Percentiles rank a stretch among this genome's conserved stretches.
These are phyloP conservation scores for Diplodia seriata DNA, from an alignment of 2,329 filamentous ascomycete species.

Conservation along the genomic window DNA sequence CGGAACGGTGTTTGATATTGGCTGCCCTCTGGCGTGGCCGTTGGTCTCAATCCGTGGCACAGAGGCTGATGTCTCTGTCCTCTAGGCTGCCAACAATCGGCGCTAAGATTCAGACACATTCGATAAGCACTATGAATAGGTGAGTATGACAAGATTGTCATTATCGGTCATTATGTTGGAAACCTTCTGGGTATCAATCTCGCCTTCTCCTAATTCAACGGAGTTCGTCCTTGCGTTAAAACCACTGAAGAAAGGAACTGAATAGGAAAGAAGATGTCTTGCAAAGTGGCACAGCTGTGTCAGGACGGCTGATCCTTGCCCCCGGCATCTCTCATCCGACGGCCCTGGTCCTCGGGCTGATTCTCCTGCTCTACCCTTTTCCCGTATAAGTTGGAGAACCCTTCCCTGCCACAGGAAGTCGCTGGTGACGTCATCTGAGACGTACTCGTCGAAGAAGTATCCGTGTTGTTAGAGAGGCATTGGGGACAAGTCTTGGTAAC, in stretches of 20 bases:
- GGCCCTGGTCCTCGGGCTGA: neutral
- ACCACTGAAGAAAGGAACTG: neutral
- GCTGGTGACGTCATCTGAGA: constrained; percentile 26
- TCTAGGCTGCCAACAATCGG: neutral
- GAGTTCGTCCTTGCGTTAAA: neutral
- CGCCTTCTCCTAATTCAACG: neutral
- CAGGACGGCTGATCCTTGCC: constrained; percentile 8
- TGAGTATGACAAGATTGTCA: neutral
- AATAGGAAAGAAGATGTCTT: neutral
- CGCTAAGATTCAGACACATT: neutral
- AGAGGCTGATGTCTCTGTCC: constrained; percentile 3
- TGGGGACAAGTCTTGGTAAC: constrained; percentile 25
- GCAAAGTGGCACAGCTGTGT: neutral
- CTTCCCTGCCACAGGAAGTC: constrained; percentile 6
- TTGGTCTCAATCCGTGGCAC: neutral
- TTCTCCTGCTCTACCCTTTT: neutral
- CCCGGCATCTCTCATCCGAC: neutral
- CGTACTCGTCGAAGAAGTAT: constrained; percentile 7
- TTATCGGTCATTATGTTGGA: neutral
- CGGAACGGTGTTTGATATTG: neutral
- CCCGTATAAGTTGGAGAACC: neutral
- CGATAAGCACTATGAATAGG: neutral
- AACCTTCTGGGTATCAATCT: constrained; percentile 13
- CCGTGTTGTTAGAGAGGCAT: constrained; percentile 20
- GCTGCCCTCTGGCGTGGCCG: neutral